Base-by-base conservation (phyloP, 1,284 basidiomycete species). In the Clitocybe nebularis region DNA sequence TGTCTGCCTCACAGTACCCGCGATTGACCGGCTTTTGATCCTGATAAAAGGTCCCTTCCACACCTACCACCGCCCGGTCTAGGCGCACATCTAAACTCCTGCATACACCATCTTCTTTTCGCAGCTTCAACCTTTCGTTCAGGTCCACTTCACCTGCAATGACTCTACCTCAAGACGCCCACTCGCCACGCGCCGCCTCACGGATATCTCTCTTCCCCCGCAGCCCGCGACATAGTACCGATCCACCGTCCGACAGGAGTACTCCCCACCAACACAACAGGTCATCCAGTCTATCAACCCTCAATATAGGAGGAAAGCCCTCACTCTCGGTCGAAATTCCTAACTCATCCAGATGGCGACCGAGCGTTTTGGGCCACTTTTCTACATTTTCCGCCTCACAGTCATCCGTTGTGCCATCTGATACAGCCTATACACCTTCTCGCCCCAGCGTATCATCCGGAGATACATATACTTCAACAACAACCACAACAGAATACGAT, bases 361-460 rank as follows among this genome's bases (percentile, higher is more conserved):
- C 81, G 3, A 76, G 69, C 46, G 72, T 84, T 17, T 60, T 83
- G 17, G 77, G 74, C 10, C 77, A 82, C 49, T 82, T 84, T 57
- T 61, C 71, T 16, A 59, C 68, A 44, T 62, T 71, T 20, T 66
- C 60, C 36, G 60, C 56, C 13, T 67, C 64, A 46, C 67, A 66
- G 48, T 51, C 59, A 36, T 65, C 64, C 19, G 58, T 63, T 44
- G 56, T 55, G 44, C 61, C 54, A 44, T 63, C 69, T 8, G 72
- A 75, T 41, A 57, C 65, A 16, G 54, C 57, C 16, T 67, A 65
- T 43, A 62, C 74, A 22, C 74, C 69, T 33, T 76, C 82, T 19
- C 74, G 83, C 21, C 80, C 79, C 7, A 85, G 83, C 55, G 71
- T 82, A 44, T 84, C 81, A 28, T 85, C 83, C 13, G 72, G 69